phyloP scores from a whole-genome alignment of 2,329 filamentous ascomycete species.

The Microsporum canis region DNA sequence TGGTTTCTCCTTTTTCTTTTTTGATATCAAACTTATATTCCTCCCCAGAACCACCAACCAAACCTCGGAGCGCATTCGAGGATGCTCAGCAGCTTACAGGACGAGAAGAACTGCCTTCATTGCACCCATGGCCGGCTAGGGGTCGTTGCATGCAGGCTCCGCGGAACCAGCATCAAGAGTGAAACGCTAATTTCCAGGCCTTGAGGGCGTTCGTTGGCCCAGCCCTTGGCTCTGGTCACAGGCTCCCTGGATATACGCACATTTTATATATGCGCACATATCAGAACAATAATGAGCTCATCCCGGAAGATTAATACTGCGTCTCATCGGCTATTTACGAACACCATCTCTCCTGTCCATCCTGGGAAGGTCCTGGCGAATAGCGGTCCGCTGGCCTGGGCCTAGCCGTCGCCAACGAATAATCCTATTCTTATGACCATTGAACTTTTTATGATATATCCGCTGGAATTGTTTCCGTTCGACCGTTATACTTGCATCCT shows the following conservation, averaged over 20 bases:
- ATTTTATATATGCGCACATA: background rate
- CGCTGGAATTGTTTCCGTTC: constrained; percentile 2
- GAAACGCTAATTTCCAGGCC: background rate
- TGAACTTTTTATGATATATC: background rate
- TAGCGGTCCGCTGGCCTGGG: background rate
- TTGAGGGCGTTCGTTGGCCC: background rate
- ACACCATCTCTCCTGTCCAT: background rate
- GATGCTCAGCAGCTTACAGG: too few relatives aligned
- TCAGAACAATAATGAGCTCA: background rate
- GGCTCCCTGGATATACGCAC: background rate
- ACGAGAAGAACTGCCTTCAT: background rate
- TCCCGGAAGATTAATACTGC: constrained; percentile 5
- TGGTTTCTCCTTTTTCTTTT: background rate
- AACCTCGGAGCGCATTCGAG: too few relatives aligned
- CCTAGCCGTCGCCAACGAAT: background rate
- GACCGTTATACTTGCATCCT: background rate
- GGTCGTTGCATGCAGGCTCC: background rate
- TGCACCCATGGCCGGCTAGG: background rate
- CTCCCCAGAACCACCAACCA: too few relatives aligned
- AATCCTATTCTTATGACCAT: background rate
- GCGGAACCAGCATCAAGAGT: background rate
- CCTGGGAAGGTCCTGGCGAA: background rate
- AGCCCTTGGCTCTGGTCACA: background rate
- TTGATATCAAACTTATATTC: background rate
- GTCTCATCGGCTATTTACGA: constrained; percentile 4